Base-by-base conservation (phyloP, 2,329 filamentous ascomycete species). In the Curvularia verruculosa region DNA sequence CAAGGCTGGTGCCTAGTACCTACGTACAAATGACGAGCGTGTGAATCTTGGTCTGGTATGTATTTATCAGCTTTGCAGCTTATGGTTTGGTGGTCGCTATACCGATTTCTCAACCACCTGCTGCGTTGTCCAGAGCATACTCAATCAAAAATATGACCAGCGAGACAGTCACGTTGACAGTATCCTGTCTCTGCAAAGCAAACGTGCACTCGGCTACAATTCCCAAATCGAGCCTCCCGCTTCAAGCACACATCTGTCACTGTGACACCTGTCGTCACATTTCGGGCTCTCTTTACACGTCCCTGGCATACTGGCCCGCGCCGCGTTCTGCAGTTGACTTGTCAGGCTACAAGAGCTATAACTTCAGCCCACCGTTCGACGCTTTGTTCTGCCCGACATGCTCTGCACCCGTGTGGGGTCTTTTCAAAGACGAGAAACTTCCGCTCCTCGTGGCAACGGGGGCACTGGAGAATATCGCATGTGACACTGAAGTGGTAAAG, bases 261-360 rank as follows among this genome's bases (percentile, higher is more conserved):
- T 84, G 82, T 72, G 70, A 69, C 18, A 83, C 81, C 2, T 84
- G 83, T 64, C 78, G 82, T 1, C 81, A 79, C 52, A 34, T 71
- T 2, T 80, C 78, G 0, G 82, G 82, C 21, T 76, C 67, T 5
- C 67, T 82, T 21, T 80, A 81, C 68, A 73, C 68, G 19, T 68
- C 65, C 21, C 67, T 68, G n/a, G 50, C 69, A 1, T 19, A 29
- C 52, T 2, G 83, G 81, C 81, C 77, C 75, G 3, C 73, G 73
- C 37, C 63, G 6, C 26, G 43, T 69, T 43, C 58, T 19, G 67
- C 73, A 6, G 70, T 78, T 47, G 60, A 68, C 39, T 44, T 59
- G 13, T 68, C 68, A 3, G 49, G 60, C 2, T 69, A 83, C 15
- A 62, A 68, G 45, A 57, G 50, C 3, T 83, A 80, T 62, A n/a